These are phyloP conservation scores for Fusarium sp. DNA, from an alignment of 2,329 filamentous ascomycete genomes.

Conservation along the genomic window DNA sequence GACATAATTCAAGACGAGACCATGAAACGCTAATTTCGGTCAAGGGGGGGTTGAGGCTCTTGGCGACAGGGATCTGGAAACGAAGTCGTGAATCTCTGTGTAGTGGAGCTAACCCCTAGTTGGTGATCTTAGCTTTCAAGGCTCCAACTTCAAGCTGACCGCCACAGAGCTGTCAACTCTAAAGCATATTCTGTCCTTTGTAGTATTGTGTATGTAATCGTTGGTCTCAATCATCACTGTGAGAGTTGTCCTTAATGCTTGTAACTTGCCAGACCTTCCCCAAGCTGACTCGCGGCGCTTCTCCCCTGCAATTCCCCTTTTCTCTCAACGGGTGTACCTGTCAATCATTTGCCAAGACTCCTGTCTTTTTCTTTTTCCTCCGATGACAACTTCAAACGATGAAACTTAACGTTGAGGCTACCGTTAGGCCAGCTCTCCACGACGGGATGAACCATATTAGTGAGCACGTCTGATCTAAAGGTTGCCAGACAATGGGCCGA, in stretches of 20 bases:
- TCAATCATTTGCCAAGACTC: slow-evolving; percentile 3
- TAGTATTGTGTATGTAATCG: neutral
- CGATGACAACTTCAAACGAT: neutral
- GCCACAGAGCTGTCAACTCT: slow-evolving; percentile 1
- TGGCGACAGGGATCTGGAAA: slow-evolving; percentile 20
- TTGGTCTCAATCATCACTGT: neutral
- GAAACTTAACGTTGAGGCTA: slow-evolving; percentile 13
- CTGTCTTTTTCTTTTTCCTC: slow-evolving; percentile 1
- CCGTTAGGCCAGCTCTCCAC: neutral
- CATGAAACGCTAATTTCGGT: slow-evolving; percentile 24
- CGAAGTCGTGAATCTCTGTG: neutral
- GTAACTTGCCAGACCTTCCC: neutral
- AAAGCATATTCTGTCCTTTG: neutral
- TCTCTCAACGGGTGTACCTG: neutral
- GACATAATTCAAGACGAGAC: neutral
- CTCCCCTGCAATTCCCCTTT: neutral
- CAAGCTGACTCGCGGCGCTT: neutral
- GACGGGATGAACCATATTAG: slow-evolving; percentile 6
- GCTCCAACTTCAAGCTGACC: slow-evolving; percentile 4
- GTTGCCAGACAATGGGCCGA: neutral
- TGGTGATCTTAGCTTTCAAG: slow-evolving; percentile 19
- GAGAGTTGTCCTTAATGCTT: neutral
- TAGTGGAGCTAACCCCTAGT: slow-evolving; percentile 11
- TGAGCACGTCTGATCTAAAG: neutral
- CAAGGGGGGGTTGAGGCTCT: slow-evolving; percentile 1